Conservation (phyloP, 2,329 filamentous ascomycete genomes). For the Camillea tinctor region DNA sequence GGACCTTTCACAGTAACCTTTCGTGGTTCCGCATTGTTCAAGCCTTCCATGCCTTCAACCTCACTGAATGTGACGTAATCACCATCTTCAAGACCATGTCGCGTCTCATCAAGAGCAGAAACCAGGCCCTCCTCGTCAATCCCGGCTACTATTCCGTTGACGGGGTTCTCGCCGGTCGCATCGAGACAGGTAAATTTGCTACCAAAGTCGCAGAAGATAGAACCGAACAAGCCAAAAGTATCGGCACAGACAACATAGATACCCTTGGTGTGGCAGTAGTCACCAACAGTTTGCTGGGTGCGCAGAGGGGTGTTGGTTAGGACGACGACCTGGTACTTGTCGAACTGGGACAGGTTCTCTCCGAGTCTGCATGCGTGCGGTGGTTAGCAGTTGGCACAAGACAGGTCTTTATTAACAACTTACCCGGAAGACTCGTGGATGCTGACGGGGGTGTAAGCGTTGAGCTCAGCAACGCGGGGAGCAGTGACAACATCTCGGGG, state of each 20-base stretch:
- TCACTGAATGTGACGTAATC: slow-evolving; percentile 96
- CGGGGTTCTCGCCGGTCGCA: slow-evolving; percentile 82
- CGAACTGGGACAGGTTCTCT: slow-evolving; percentile 75
- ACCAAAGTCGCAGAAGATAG: slow-evolving; percentile 96
- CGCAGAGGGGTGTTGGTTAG: slow-evolving; percentile 80
- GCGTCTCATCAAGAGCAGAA: slow-evolving; percentile 88
- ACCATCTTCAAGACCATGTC: slow-evolving; percentile 93
- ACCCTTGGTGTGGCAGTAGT: slow-evolving; percentile 91
- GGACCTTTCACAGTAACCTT: slow-evolving; percentile 94
- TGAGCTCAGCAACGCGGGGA: slow-evolving; percentile 88
- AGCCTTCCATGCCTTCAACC: slow-evolving; percentile 82
- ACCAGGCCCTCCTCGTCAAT: slow-evolving; percentile 90
- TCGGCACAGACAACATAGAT: slow-evolving; percentile 88
- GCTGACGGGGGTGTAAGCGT: slow-evolving; percentile 89
- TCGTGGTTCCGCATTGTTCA: slow-evolving; percentile 81
- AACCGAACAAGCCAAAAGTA: slow-evolving; percentile 91
- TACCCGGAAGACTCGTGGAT: slow-evolving; percentile 65
- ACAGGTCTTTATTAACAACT: slow-evolving; percentile 5
- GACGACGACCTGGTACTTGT: slow-evolving; percentile 90
- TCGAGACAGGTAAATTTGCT: slow-evolving; percentile 90
- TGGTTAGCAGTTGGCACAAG: slow-evolving; percentile 19
- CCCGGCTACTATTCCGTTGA: slow-evolving; percentile 83
- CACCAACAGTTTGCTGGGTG: slow-evolving; percentile 78
- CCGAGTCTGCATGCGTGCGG: slow-evolving; percentile 58
- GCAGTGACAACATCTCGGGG: slow-evolving; percentile 83